phyloP scores from a whole-genome alignment of 2,329 filamentous ascomycete genomes.

The Bipolaris victoriae region DNA sequence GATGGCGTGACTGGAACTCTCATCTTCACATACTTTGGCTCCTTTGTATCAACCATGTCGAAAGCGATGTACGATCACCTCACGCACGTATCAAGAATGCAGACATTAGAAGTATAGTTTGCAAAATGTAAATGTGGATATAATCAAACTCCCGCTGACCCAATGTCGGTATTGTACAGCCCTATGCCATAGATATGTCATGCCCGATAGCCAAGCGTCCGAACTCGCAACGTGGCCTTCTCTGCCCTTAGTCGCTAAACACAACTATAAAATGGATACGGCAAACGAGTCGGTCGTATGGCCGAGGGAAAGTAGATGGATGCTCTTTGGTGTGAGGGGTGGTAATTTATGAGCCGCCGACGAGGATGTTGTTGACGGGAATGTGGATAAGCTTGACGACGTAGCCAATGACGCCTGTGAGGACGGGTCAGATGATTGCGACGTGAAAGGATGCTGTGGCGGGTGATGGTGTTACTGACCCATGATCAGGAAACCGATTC shows the following conservation, averaged over 20 bases:
- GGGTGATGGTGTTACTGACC: constrained; percentile 27
- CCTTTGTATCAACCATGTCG: neutral
- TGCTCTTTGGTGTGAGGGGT: constrained; percentile 3
- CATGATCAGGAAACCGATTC: constrained; percentile 61
- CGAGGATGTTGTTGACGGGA: constrained; percentile 61
- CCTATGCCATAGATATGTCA: constrained; percentile 21
- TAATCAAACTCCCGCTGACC: constrained; percentile 47
- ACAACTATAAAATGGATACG: constrained; percentile 25
- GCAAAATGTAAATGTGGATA: constrained; percentile 38
- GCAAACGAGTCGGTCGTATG: constrained; percentile 18
- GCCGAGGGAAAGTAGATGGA: constrained; percentile 20
- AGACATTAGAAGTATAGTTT: constrained; percentile 3
- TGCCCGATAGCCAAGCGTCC: constrained; percentile 10
- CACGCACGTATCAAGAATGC: neutral
- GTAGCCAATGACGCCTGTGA: constrained; percentile 56
- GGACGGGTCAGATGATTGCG: constrained; percentile 8
- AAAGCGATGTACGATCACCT: neutral
- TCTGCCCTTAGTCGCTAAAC: constrained; percentile 7
- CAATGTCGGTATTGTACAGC: constrained; percentile 44
- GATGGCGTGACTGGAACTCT: neutral
- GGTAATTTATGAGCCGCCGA: constrained; percentile 49
- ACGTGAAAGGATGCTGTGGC: neutral
- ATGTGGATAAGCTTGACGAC: constrained; percentile 61
- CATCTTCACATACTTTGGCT: neutral
- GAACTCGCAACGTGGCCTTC: constrained; percentile 5